These are phyloP conservation scores for Candida sanyaensis DNA, from an alignment of 1,139 yeast species.

Conservation along the genomic window DNA sequence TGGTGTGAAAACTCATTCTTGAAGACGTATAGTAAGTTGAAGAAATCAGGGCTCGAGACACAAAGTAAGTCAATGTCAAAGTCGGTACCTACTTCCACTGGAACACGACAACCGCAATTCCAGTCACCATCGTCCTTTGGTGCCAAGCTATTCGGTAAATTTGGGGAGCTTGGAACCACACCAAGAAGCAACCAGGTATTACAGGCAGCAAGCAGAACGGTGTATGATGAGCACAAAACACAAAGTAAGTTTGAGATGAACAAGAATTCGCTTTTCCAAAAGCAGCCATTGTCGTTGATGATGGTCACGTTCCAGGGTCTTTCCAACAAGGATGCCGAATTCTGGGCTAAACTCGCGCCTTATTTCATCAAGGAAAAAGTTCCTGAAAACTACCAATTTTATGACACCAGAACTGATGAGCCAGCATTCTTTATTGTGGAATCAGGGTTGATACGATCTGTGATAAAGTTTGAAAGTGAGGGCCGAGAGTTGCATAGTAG, in stretches of 20 bases:
- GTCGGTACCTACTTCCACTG: slow-evolving; percentile 10
- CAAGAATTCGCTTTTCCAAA: slow-evolving; percentile 34
- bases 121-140: slow-evolving; percentile 13
- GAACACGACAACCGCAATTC: slow-evolving; percentile 14
- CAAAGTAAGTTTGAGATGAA: slow-evolving; percentile 31
- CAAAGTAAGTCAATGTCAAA: slow-evolving; percentile 7
- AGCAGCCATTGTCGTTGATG: slow-evolving; percentile 68
- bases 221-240: slow-evolving; percentile 39
- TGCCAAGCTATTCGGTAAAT: slow-evolving; percentile 16
- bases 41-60: slow-evolving; percentile 18
- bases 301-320: slow-evolving; percentile 72
- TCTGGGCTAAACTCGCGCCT: slow-evolving; percentile 62
- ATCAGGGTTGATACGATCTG: slow-evolving; percentile 72
- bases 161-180: slow-evolving; percentile 39
- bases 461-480: slow-evolving; percentile 51
- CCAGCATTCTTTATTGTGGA: slow-evolving; percentile 73
- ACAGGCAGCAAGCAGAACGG: slow-evolving; percentile 62
- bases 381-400: slow-evolving; percentile 51
- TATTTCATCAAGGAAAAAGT: slow-evolving; percentile 53
- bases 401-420: slow-evolving; percentile 41
- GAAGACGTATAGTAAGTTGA: slow-evolving; percentile 54
- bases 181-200: slow-evolving; percentile 65
- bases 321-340: slow-evolving; percentile 58
- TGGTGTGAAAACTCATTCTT: slow-evolving; percentile 96
- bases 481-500: slow-evolving; percentile 70